These are phyloP conservation scores for Serendipita sp. DNA, from an alignment of 768 basidiomycete genomes.

Conservation along the genomic window DNA sequence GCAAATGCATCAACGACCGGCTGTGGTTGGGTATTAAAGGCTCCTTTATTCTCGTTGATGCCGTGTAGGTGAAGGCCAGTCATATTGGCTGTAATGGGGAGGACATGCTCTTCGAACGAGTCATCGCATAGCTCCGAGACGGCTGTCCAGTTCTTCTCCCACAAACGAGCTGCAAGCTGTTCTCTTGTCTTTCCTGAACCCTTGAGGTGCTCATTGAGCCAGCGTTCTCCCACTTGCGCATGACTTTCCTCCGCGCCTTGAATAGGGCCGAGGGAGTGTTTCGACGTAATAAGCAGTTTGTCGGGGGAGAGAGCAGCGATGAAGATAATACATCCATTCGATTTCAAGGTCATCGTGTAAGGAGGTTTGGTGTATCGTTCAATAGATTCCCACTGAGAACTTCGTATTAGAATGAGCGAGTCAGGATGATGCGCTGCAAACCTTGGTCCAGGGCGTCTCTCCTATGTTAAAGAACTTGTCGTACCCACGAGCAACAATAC, in stretches of 20 bases:
- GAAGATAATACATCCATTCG: slow-evolving; percentile 95
- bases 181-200: slow-evolving; percentile 48
- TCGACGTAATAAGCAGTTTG: slow-evolving; percentile 75
- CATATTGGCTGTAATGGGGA: slow-evolving; percentile 61
- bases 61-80: slow-evolving; percentile 92
- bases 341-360: slow-evolving; percentile 80
- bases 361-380: slow-evolving; percentile 53
- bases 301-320: slow-evolving; percentile 65
- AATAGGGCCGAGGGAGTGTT: slow-evolving; percentile 68
- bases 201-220: slow-evolving; percentile 58
- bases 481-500: slow-evolving; percentile 81
- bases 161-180: slow-evolving; percentile 58
- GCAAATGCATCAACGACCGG: slow-evolving; percentile 63
- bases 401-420: neutral
- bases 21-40: slow-evolving; percentile 58
- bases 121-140: slow-evolving; percentile 98
- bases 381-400: slow-evolving; percentile 54
- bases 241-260: slow-evolving; percentile 37
- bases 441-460: slow-evolving; percentile 90
- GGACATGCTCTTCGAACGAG: slow-evolving; percentile 90
- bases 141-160: slow-evolving; percentile 75
- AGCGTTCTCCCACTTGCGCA: slow-evolving; percentile 66
- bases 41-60: slow-evolving; percentile 51
- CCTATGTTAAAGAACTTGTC: slow-evolving; percentile 99
- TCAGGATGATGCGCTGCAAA: slow-evolving; percentile 24